Conservation (phyloP, 2,329 filamentous ascomycete species). For the Diaporthe sp. region DNA sequence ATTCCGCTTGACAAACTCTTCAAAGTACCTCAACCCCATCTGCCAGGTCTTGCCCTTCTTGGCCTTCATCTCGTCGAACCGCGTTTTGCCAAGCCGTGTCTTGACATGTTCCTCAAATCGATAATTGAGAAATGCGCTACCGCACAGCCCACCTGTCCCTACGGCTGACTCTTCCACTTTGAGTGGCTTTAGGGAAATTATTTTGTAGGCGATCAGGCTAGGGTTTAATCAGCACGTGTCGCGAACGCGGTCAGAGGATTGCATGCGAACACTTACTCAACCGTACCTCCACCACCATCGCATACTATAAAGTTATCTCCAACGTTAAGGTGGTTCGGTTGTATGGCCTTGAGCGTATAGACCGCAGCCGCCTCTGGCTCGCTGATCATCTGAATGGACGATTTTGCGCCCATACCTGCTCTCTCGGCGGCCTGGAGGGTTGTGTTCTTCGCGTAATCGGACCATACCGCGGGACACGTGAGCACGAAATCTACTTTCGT, state of each 20-base stretch:
- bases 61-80: slow-evolving; percentile 81
- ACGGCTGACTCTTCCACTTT: slow-evolving; percentile 84
- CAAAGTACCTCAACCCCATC: slow-evolving; percentile 83
- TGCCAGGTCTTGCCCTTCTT: slow-evolving; percentile 87
- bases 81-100: slow-evolving; percentile 73
- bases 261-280: slow-evolving; percentile 68
- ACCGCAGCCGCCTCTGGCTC: slow-evolving; percentile 86
- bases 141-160: slow-evolving; percentile 82
- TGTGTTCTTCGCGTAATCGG: slow-evolving; percentile 86
- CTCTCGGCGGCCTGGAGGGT: slow-evolving; percentile 83
- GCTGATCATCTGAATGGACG: slow-evolving; percentile 82
- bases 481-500: slow-evolving; percentile 85
- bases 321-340: slow-evolving; percentile 79
- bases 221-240: slow-evolving; percentile 38
- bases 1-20: slow-evolving; percentile 87
- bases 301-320: slow-evolving; percentile 77
- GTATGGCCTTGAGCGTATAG: slow-evolving; percentile 84
- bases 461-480: slow-evolving; percentile 88
- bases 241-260: neutral
- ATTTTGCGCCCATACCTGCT: slow-evolving; percentile 80
- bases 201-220: slow-evolving; percentile 83
- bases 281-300: slow-evolving; percentile 73
- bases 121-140: slow-evolving; percentile 85
- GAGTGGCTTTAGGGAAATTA: slow-evolving; percentile 79
- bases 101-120: slow-evolving; percentile 84